Conservation (phyloP, 2,329 filamentous ascomycete species). For the Xylariaceae sp. region DNA sequence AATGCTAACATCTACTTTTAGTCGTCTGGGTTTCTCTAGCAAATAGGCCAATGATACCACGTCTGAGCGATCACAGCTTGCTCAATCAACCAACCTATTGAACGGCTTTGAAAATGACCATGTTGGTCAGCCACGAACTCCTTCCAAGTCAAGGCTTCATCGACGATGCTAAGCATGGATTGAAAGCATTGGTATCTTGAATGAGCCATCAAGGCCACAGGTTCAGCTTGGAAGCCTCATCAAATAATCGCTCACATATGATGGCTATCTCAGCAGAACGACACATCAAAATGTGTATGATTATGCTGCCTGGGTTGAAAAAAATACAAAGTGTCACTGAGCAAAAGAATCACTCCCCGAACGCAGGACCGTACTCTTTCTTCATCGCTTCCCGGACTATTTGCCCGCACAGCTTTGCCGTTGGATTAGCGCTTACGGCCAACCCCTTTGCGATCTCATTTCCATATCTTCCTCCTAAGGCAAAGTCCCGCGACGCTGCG, state of each 20-base stretch:
- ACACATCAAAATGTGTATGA: background rate
- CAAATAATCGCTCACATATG: background rate
- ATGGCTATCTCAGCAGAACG: background rate
- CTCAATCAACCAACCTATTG: background rate
- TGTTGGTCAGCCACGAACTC: background rate
- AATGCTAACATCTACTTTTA: slow-evolving; percentile 4
- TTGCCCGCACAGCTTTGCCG: slow-evolving; percentile 63
- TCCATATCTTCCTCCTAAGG: slow-evolving; percentile 59
- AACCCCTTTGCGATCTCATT: slow-evolving; percentile 60
- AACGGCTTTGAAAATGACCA: background rate
- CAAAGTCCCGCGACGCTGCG: slow-evolving; percentile 57
- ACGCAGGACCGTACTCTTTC: slow-evolving; percentile 57
- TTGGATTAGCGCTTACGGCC: slow-evolving; percentile 61
- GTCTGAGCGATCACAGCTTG: background rate
- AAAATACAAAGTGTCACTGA: background rate
- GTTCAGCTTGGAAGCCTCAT: background rate
- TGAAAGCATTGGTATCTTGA: background rate
- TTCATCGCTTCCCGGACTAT: slow-evolving; percentile 66
- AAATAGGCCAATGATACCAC: slow-evolving; percentile 5
- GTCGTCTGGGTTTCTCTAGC: slow-evolving; percentile 9
- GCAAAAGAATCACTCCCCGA: slow-evolving; percentile 33
- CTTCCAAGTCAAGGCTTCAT: background rate
- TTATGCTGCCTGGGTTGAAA: background rate
- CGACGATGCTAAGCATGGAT: background rate
- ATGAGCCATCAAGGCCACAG: background rate